Evolutionary conservation across 164 flowering plant genomes (phyloP).

Genomic region (Magnolia officinalis): DNA sequence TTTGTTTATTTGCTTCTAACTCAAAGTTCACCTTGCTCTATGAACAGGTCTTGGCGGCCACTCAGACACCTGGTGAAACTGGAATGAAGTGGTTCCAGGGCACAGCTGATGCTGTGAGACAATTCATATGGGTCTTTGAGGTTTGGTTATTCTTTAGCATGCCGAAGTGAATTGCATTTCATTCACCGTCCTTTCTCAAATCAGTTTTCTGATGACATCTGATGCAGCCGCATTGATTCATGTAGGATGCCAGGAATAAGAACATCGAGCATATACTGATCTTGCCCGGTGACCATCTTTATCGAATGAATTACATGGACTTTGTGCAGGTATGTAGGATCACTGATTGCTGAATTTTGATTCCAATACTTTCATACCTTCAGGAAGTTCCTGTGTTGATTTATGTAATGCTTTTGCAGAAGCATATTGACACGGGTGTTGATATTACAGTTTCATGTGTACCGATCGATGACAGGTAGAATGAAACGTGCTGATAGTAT

Average conservation of each 20-base stretch:
- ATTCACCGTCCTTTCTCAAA: background rate
- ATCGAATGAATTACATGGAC: slow-evolving; percentile 91
- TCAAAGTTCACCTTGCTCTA: background rate
- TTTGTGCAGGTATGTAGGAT: slow-evolving; percentile 65
- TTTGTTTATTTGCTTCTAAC: background rate
- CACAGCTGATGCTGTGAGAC: slow-evolving; percentile 98
- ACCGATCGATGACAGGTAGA: slow-evolving; percentile 87
- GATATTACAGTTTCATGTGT: slow-evolving; percentile 92
- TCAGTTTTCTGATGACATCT: background rate
- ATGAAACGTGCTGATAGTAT: background rate
- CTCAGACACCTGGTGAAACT: slow-evolving; percentile 22
- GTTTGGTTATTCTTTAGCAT: background rate
- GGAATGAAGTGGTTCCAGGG: slow-evolving; percentile 74
- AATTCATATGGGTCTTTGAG: slow-evolving; percentile 29
- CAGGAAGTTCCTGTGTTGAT: background rate
- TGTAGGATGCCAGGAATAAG: slow-evolving; percentile 83
- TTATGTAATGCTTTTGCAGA: slow-evolving; percentile 47
- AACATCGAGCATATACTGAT: slow-evolving; percentile 78
- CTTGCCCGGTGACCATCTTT: slow-evolving; percentile 96
- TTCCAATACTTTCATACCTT: background rate
- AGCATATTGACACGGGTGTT: slow-evolving; percentile 82
- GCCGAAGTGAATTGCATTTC: background rate
- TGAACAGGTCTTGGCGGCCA: slow-evolving; percentile 33
- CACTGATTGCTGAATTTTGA: background rate
- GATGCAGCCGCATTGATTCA: background rate